Base-by-base conservation (phyloP, 176 grass and related monocot species). In the Oryza officinalis region DNA sequence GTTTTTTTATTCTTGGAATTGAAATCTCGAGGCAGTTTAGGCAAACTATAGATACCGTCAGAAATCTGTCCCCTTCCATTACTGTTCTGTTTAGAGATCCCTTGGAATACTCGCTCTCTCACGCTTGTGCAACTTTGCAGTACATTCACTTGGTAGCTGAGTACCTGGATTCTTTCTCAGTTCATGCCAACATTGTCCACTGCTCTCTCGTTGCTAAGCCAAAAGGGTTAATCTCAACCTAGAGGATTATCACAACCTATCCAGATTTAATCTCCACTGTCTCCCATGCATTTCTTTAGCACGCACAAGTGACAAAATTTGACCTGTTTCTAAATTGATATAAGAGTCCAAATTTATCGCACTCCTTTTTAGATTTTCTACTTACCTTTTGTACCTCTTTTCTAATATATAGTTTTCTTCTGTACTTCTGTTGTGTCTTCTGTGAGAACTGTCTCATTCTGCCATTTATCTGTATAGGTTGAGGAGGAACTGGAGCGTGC, bases 401-500 rank as follows among this genome's bases (percentile, higher is more conserved):
- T 10, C 14, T 73, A 20, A 40, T 6, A 49, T 83, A 54, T 54
- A 54, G 13, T 44, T 46, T 72, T 47, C 6, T 35, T 65, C 11
- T 43, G 33, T 68, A 35, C 6, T 40, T 67, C 8, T 76, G 15
- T 31, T 67, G 13, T 76, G 15, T 44, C 74, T 41, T 14, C 63
- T 31, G 23, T 43, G 63, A 14, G 67, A 37, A 38, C 6, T 15
- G 40, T 54, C 60, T 60, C 26, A 88, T 25, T 67, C 12, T 79
- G 46, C 8, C 3, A 18, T 33, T 72, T 94, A 1, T 76, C 41
- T 83, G 72, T 73, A 67, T 63, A 99, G 96, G 81, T 96, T 40
- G 93, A 99, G 71, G 96, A 99, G 72, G 91, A 96, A 63, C 78
- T 99, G 71, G 92, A 90, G 66, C 83, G 93, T 31, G 91, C 93